Percentiles rank a stretch among this genome's conserved stretches.
Evolutionary conservation across 768 basidiomycete genomes (phyloP).

Genomic region (Leccinum longicurvipes): DNA sequence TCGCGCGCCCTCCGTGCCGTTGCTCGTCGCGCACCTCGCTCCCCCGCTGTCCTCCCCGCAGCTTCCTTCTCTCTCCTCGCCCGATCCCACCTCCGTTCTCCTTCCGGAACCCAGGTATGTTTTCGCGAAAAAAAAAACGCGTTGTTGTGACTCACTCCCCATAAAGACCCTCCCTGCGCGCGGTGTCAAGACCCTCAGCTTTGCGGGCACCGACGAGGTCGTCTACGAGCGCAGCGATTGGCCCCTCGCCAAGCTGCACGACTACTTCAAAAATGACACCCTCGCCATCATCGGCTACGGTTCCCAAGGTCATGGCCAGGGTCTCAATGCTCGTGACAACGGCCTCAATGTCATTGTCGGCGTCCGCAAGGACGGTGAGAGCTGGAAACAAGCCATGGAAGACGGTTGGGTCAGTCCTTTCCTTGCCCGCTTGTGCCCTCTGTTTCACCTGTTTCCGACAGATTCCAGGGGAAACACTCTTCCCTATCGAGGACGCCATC

Average conservation of each 20-base stretch:
- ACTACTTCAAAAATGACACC: conserved; percentile 99
- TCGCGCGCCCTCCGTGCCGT: conserved; percentile 61
- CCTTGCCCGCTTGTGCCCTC: neutral
- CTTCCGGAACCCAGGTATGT: conserved; percentile 27
- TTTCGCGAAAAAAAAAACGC: conserved; percentile 33
- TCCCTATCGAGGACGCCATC: conserved; percentile 98
- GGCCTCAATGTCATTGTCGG: conserved; percentile 98
- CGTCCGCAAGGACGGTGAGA: conserved; percentile 95
- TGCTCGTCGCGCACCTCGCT: conserved; percentile 62
- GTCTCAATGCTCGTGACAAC: conserved; percentile 98
- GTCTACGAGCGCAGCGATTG: conserved; percentile 97
- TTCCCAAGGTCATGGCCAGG: conserved; percentile 98
- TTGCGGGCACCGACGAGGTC: conserved; percentile 89
- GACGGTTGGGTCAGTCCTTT: conserved; percentile 84
- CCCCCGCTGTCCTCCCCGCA: conserved; percentile 39
- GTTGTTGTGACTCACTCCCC: conserved; percentile 1
- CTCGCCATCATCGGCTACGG: conserved; percentile 99
- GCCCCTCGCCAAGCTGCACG: conserved; percentile 96
- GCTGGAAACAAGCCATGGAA: conserved; percentile 92
- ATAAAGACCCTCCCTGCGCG: conserved; percentile 50
- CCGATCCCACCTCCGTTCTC: conserved; percentile 37
- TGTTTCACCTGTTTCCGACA: conserved; percentile 23
- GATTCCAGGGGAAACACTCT: conserved; percentile 96
- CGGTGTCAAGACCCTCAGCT: conserved; percentile 93
- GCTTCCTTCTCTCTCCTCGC: conserved; percentile 71